Evolutionary conservation across 805 yeast species (phyloP), one percentile per base, ranked within the genome.

Genomic region (Hanseniaspora osmophila): DNA sequence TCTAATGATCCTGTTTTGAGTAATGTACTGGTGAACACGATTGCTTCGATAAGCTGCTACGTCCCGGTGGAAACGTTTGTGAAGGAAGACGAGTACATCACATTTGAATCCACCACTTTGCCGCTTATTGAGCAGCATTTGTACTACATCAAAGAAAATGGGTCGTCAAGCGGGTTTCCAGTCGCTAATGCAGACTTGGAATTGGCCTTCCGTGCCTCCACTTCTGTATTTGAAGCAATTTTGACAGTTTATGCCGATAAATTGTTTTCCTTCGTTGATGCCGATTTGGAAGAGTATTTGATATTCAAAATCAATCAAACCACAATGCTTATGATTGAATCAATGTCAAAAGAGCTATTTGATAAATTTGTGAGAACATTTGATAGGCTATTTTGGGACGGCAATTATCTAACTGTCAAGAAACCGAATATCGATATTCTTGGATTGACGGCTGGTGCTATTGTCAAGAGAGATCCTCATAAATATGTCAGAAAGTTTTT

Each of bases 1-100:
- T 75, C 88, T 0, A 92, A 88, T 58, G 98, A 92, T 60, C 69
- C 86, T 42, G 70, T 68, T 12, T 75, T 88, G 56, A 80, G 95
- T 0, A 68, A 78, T 13, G 71, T 76, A 44, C 73, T 94, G 0
- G 63, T 88, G 37, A 74, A 78, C 47, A 71, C 83, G 16, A 71
- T 92, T 46, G 80, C 84, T 10, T 69, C 84, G 0, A 73, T 80
- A 19, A 79, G 86, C 0, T 68, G 81, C 6, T 80, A 78, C 46
- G 74, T 83, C 2, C 96, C 96, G 1, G 69, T 87, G 49, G 65
- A 67, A 29, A 85, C 82, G 53, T 55, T 84, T 10, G 70, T 62
- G 1, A 41, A 48, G 0, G 57, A 52, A 6, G 68, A 68, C 10
- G 76, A 69, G 46, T 57, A 57, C 63, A 15, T 65, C 15, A 60